Evolutionary conservation across 2,329 filamentous ascomycete species (phyloP).

Genomic region (Onygenales sp.): DNA sequence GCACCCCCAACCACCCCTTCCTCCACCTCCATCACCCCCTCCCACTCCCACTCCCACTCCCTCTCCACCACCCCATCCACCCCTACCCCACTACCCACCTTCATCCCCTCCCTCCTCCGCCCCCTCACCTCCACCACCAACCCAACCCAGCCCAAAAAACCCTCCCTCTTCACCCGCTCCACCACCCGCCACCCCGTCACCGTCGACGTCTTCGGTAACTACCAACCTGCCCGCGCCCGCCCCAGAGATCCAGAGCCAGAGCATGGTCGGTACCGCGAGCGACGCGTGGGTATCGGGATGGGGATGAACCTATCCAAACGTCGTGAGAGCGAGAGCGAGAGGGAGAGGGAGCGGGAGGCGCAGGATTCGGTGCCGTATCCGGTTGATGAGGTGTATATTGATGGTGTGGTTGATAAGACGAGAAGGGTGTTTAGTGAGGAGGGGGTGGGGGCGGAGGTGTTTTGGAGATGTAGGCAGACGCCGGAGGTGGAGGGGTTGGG

Average conservation of each 20-base stretch:
- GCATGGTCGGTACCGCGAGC: too few species aligned
- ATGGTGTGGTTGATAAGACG: background rate
- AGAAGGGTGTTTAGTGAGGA: background rate
- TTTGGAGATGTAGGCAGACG: background rate
- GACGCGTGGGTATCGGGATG: too few species aligned
- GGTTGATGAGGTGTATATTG: background rate
- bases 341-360: too few species aligned
- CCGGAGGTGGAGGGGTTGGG: background rate
- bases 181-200: constrained; percentile 4
- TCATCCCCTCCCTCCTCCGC: background rate
- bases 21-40: background rate
- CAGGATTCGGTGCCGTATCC: too few species aligned
- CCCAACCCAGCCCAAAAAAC: background rate
- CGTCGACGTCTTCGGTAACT: constrained; percentile 8
- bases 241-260: background rate
- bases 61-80: background rate
- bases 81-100: background rate
- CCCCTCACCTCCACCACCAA: background rate
- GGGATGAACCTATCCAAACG: too few species aligned
- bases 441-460: background rate
- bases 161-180: background rate
- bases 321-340: too few species aligned
- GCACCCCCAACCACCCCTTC: background rate
- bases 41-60: background rate
- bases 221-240: background rate